A percentile compares a stretch with the other conserved stretches of the same genome.
phyloP scores from a whole-genome alignment of 2,329 filamentous ascomycete genomes.

The Xylariaceae sp. region DNA sequence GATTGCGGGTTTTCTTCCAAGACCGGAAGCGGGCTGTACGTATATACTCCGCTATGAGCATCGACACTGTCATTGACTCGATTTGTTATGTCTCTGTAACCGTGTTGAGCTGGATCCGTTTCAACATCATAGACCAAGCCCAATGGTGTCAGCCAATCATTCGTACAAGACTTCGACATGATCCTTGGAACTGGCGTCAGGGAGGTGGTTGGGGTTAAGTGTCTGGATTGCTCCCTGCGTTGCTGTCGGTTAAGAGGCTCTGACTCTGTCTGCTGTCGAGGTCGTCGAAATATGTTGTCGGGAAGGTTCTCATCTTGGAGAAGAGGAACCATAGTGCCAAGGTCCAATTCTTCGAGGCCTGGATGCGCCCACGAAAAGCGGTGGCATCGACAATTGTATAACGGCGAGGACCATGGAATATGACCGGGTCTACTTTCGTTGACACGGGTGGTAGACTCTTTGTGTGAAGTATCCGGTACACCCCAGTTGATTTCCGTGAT shows the following conservation, averaged over 20 bases:
- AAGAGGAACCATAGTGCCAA: not conserved
- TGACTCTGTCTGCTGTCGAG: conserved; percentile 18
- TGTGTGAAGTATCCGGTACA: conserved; percentile 10
- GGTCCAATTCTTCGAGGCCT: conserved; percentile 5
- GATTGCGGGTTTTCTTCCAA: conserved; percentile 19
- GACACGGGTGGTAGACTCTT: not conserved
- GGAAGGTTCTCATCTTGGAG: not conserved
- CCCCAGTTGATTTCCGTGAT: conserved; percentile 32
- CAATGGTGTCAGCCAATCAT: conserved; percentile 29
- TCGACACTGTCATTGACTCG: conserved; percentile 28
- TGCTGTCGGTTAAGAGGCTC: conserved; percentile 19
- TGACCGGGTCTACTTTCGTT: not conserved
- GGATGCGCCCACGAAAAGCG: conserved; percentile 17
- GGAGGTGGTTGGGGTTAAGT: conserved; percentile 3
- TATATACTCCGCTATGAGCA: conserved; percentile 23
- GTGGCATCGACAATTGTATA: conserved; percentile 5
- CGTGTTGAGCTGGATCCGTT: conserved; percentile 7
- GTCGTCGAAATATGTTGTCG: not conserved
- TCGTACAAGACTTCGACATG: conserved; percentile 24
- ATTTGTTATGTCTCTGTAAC: conserved; percentile 9
- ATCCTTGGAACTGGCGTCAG: conserved; percentile 27
- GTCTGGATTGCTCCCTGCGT: conserved; percentile 4
- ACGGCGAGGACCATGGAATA: conserved; percentile 8
- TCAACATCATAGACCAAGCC: conserved; percentile 15
- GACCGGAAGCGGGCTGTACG: conserved; percentile 12